Base-by-base conservation (phyloP, 2,329 filamentous ascomycete genomes). In the Claviceps sp. region DNA sequence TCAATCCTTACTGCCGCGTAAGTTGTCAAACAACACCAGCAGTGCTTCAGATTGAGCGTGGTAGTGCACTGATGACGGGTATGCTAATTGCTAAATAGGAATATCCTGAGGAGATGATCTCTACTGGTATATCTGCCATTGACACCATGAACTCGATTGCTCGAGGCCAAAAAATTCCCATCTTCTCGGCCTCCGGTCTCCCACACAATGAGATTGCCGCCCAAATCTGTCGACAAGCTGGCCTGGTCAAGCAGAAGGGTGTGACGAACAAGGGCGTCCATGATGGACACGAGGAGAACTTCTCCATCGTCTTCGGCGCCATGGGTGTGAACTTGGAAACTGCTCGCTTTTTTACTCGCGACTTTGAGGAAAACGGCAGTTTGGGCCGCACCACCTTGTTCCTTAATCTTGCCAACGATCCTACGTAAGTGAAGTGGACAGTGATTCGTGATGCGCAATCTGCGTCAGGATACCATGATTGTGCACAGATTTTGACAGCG, bases 271-370 rank as follows among this genome's bases (percentile, higher is more conserved):
- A 98, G 81, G 90, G 86, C 59, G 84, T 93, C 26, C 93, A 98
- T 66, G 94, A 98, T 65, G 90, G 84, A 52, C 93, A 98, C 71
- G 89, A 96, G 65, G 93, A 98, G 66, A 98, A 98, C 77, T 98
- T 98, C 79, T 96, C 90, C 55, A 98, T 98, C 64, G 93, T 98
- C 53, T 98, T 98, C 67, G 94, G 89, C 66, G 93, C 93, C 65
- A 98, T 98, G 93, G 93, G 93, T 89, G 93, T 98, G 62, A 98
- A 98, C 76, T 83, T 98, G 84, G 93, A 98, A 70, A 98, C 93
- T 36, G 88, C 87, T 63, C 87, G 93, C 62, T 98, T 98, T 81
- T 98, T 98, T 77, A 97, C 91, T 40, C 82, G 89, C 59, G 93
- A 98, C 65, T 98, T 98, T 65, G 93, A 98, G 71, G 89, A 98